These are phyloP conservation scores for Glaciozyma antarctica DNA, from an alignment of 768 basidiomycete species.

Conservation along the genomic window DNA sequence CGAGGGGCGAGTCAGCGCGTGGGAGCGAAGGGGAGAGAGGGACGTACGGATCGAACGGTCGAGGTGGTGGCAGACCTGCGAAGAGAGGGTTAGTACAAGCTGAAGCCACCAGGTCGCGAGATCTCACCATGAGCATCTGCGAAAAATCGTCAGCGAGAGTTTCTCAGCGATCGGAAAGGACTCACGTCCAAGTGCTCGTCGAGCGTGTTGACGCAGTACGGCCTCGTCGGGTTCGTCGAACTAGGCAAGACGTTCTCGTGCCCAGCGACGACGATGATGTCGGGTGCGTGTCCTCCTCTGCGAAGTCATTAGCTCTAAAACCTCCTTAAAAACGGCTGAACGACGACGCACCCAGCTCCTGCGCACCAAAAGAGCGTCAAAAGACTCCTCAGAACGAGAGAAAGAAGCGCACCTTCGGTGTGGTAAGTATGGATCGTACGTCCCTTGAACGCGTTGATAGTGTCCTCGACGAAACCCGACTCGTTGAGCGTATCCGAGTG, in stretches of 20 bases:
- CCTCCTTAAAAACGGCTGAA: neutral
- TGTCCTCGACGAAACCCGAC: constrained; percentile 90
- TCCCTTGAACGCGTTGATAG: constrained; percentile 76
- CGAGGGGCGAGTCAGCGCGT: constrained; percentile 38
- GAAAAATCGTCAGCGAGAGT: neutral
- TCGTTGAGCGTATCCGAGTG: constrained; percentile 97
- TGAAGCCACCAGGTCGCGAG: neutral
- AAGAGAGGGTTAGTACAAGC: neutral
- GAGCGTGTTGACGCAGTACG: constrained; percentile 79
- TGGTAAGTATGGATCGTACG: constrained; percentile 97
- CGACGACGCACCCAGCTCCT: constrained; percentile 16
- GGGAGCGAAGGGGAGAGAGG: neutral
- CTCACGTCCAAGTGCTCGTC: constrained; percentile 94
- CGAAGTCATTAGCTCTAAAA: neutral
- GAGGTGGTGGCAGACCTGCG: constrained; percentile 77
- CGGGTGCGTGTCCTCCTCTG: constrained; percentile 94
- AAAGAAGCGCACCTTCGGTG: constrained; percentile 69
- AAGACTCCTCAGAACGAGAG: neutral
- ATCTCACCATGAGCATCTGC: constrained; percentile 85
- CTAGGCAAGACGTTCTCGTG: constrained; percentile 81
- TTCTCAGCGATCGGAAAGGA: neutral
- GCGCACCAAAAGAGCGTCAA: neutral
- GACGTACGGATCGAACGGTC: constrained; percentile 47
- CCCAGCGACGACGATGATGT: constrained; percentile 73
- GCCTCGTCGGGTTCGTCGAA: constrained; percentile 93